Evolutionary conservation across 805 yeast genomes (phyloP).

Genomic region (Brettanomyces nanus): DNA sequence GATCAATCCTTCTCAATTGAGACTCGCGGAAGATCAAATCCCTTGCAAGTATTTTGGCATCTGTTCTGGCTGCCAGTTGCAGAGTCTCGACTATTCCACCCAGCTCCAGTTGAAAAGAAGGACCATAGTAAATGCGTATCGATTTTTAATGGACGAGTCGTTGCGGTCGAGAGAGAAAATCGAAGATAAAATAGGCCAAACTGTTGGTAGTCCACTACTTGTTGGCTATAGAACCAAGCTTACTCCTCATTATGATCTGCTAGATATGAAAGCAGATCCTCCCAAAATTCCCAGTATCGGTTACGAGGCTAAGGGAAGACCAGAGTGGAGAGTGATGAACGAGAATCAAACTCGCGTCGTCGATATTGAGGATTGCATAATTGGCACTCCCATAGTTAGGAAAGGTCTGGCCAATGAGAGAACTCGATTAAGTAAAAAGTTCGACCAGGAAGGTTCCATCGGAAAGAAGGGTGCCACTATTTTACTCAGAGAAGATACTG

Average conservation of each 20-base stretch:
- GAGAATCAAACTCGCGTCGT: slow-evolving; percentile 35
- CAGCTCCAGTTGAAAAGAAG: slow-evolving; percentile 67
- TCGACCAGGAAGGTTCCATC: slow-evolving; percentile 21
- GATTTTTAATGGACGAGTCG: slow-evolving; percentile 34
- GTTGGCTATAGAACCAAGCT: slow-evolving; percentile 82
- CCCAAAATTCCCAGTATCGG: slow-evolving; percentile 61
- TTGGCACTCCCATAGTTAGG: slow-evolving; percentile 78
- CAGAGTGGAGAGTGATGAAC: slow-evolving; percentile 36
- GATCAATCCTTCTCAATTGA: slow-evolving; percentile 39
- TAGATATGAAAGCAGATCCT: slow-evolving; percentile 5
- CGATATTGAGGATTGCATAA: slow-evolving; percentile 90
- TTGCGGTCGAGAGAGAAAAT: slow-evolving; percentile 4
- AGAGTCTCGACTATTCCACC: slow-evolving; percentile 60
- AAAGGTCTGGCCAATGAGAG: slow-evolving; percentile 69
- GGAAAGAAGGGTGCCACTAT: slow-evolving; percentile 71
- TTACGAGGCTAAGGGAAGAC: slow-evolving; percentile 80
- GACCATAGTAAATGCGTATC: slow-evolving; percentile 76
- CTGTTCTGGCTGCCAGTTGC: slow-evolving; percentile 95
- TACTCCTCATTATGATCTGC: slow-evolving; percentile 77
- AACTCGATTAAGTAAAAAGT: slow-evolving; percentile 35
- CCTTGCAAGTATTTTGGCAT: slow-evolving; percentile 81
- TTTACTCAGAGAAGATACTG: slow-evolving; percentile 71
- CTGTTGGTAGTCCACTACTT: slow-evolving; percentile 58
- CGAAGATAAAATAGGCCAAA: slow-evolving; percentile 35
- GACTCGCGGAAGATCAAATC: slow-evolving; percentile 31